Evolutionary conservation across 768 basidiomycete genomes (phyloP).

Genomic region (Psilocybe cubensis): DNA sequence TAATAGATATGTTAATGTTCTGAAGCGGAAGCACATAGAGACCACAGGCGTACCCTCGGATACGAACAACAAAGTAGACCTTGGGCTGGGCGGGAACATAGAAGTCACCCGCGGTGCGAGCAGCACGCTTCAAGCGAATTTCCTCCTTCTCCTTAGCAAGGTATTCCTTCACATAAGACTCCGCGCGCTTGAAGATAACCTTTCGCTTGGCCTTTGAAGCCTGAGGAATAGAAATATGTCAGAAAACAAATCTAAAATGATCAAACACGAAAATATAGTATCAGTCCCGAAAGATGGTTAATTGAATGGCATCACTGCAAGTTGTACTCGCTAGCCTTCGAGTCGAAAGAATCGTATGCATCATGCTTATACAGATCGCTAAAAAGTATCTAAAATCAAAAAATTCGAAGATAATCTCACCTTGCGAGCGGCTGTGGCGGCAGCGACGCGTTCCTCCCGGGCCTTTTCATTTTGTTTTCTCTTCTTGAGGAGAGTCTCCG

Average conservation of each 20-base stretch:
- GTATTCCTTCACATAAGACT: conserved; percentile 98
- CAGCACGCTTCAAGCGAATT: conserved; percentile 91
- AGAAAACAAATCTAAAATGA: conserved; percentile 8
- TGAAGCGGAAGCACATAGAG: background rate
- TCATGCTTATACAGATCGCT: conserved; percentile 50
- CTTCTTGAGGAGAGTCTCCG: conserved; percentile 99
- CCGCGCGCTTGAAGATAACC: conserved; percentile 99
- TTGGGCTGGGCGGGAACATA: conserved; percentile 97
- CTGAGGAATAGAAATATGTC: conserved; percentile 42
- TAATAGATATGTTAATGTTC: conserved; percentile 31
- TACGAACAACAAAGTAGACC: conserved; percentile 96
- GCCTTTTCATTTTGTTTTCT: conserved; percentile 98
- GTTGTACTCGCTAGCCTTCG: conserved; percentile 70
- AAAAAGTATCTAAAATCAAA: conserved; percentile 16
- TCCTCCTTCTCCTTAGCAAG: conserved; percentile 92
- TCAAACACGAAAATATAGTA: conserved; percentile 15
- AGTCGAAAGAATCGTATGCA: conserved; percentile 80
- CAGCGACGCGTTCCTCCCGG: conserved; percentile 88
- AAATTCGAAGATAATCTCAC: conserved; percentile 46
- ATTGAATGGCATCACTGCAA: conserved; percentile 77
- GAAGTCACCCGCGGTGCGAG: conserved; percentile 91
- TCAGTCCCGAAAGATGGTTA: conserved; percentile 97
- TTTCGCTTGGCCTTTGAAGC: conserved; percentile 90
- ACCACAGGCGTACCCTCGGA: conserved; percentile 78
- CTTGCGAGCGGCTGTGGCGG: conserved; percentile 86